These are phyloP conservation scores for Verticillium longisporum DNA, from an alignment of 2,329 filamentous ascomycete genomes.

Conservation along the genomic window DNA sequence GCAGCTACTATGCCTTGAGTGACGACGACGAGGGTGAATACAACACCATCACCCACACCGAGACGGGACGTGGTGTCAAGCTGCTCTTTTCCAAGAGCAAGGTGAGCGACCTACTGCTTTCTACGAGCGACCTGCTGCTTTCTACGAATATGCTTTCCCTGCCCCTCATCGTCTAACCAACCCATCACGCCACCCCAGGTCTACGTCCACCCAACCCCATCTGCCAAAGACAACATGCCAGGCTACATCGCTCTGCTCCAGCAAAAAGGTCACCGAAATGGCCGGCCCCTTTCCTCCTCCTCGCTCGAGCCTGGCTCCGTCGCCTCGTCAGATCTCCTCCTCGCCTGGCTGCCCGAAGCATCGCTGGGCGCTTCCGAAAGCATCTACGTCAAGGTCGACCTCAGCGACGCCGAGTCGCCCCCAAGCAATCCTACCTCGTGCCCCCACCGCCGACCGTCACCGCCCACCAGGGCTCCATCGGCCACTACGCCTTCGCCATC, in stretches of 20 bases:
- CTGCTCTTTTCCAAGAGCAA: conserved; percentile 96
- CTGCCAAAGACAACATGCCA: conserved; percentile 89
- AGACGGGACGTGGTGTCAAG: conserved; percentile 78
- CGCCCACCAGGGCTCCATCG: conserved; percentile 61
- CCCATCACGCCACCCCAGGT: conserved; percentile 47
- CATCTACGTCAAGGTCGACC: conserved; percentile 93
- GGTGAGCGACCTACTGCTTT: conserved; percentile 34
- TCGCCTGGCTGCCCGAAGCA: conserved; percentile 90
- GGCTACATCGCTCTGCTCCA: conserved; percentile 91
- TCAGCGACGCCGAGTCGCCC: conserved; percentile 75
- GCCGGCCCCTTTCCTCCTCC: conserved; percentile 34
- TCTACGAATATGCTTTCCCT: neutral
- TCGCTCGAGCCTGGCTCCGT: conserved; percentile 31
- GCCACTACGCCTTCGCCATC: conserved; percentile 85
- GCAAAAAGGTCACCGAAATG: conserved; percentile 57
- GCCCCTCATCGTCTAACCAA: neutral
- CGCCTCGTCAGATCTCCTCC: conserved; percentile 65
- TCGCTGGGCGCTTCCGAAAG: conserved; percentile 78
- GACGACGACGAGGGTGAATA: conserved; percentile 96
- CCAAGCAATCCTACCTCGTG: conserved; percentile 82
- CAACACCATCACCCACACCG: conserved; percentile 80
- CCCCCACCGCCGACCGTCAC: conserved; percentile 85
- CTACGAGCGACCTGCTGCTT: conserved; percentile 13
- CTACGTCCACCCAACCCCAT: conserved; percentile 91
- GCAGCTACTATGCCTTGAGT: conserved; percentile 90